Percentiles rank a stretch among this genome's conserved stretches.
phyloP scores from a whole-genome alignment of 192 early-diverging fungal species.

The Coemansia sp. region DNA sequence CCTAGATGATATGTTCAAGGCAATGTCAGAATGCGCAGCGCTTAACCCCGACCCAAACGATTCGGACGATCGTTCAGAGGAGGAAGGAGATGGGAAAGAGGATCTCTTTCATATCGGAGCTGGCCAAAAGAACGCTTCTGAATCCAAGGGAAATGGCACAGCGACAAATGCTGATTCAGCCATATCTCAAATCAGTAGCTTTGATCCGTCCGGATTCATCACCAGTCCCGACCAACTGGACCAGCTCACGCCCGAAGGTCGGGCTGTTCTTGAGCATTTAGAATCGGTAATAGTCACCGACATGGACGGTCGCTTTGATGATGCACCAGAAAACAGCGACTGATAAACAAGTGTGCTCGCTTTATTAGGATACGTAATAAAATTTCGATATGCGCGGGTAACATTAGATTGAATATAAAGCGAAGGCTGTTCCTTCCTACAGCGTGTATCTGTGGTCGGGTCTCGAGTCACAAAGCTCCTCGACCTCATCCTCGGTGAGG shows the following conservation, averaged over 20 bases:
- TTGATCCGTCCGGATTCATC: slow-evolving; percentile 36
- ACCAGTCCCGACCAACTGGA: slow-evolving; percentile 28
- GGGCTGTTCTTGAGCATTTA: slow-evolving; percentile 21
- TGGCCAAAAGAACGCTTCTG: neutral
- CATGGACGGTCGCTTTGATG: slow-evolving; percentile 7
- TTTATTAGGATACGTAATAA: too few relatives aligned
- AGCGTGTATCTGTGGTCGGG: slow-evolving; percentile 46
- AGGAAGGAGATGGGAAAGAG: neutral
- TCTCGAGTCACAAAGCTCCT: slow-evolving; percentile 35
- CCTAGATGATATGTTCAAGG: slow-evolving; percentile 31
- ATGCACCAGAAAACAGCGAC: slow-evolving; percentile 15
- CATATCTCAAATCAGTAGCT: slow-evolving; percentile 8
- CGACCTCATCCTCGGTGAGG: slow-evolving; percentile 22
- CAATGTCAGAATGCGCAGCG: slow-evolving; percentile 38
- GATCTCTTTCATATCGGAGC: neutral
- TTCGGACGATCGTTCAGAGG: neutral
- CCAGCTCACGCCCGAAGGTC: slow-evolving; percentile 27
- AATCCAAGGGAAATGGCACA: neutral
- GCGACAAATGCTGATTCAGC: slow-evolving; percentile 1
- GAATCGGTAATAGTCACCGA: slow-evolving; percentile 27
- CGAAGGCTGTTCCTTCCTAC: slow-evolving; percentile 1
- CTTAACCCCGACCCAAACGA: slow-evolving; percentile 22
- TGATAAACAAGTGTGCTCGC: neutral
- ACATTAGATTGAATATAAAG: too few relatives aligned
- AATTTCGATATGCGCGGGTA: too few relatives aligned